These are phyloP conservation scores for Raphidocelis subcapitata DNA, from an alignment of 139 green algal species.

Conservation along the genomic window DNA sequence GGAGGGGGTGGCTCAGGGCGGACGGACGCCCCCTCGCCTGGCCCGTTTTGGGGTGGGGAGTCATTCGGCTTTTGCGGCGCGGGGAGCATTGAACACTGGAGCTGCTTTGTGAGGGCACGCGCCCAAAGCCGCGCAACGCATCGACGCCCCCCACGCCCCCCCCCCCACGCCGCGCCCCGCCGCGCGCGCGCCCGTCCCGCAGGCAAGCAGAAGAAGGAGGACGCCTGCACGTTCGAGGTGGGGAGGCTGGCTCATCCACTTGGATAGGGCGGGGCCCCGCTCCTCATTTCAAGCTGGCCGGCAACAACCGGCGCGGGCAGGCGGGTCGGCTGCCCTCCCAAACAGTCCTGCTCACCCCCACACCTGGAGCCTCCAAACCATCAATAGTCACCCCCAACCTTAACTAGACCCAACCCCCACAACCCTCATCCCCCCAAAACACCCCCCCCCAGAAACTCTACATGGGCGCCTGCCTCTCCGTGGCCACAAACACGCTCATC, in stretches of 20 bases:
- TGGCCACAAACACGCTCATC: neutral
- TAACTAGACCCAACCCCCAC: neutral
- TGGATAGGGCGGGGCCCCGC: too few relatives aligned
- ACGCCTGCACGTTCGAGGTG: conserved; percentile 27
- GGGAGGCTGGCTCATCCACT: too few relatives aligned
- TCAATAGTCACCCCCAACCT: neutral
- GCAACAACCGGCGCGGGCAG: too few relatives aligned
- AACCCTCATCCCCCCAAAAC: too few relatives aligned
- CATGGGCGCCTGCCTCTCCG: neutral
- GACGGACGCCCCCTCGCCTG: neutral
- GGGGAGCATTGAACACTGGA: neutral
- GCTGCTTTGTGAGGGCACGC: too few relatives aligned
- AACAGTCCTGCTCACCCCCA: too few relatives aligned
- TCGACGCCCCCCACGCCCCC: neutral
- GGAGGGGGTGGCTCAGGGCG: neutral
- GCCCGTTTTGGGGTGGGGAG: too few relatives aligned
- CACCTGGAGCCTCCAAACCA: conserved; percentile 16
- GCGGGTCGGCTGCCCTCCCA: too few relatives aligned
- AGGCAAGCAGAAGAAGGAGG: conserved; percentile 22
- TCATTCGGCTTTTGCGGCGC: neutral
- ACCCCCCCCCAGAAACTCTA: neutral
- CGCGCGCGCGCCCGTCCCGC: neutral
- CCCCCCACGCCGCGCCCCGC: neutral
- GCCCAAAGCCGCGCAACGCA: neutral
- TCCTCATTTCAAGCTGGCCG: conserved; percentile 3